Evolutionary conservation across 2,329 filamentous ascomycete species (phyloP).

Genomic region (Aspergillus puulaauensis): DNA sequence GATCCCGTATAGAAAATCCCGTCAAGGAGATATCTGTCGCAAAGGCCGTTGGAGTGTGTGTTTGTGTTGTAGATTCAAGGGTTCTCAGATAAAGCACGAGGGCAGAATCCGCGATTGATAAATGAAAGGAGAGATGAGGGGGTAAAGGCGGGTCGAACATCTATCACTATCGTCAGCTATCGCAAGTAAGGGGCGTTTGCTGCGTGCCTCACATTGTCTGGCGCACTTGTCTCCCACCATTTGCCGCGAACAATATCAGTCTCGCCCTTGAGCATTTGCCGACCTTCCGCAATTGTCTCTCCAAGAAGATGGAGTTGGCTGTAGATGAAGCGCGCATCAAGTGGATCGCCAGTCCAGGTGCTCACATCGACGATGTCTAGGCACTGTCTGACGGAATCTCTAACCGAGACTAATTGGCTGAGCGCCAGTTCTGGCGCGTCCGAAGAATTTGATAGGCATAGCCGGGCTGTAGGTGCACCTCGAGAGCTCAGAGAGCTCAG

Average conservation of each 20-base stretch:
- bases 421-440: slow-evolving; percentile 61
- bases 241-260: slow-evolving; percentile 49
- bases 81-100: slow-evolving; percentile 69
- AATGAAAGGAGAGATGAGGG: slow-evolving; percentile 68
- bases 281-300: slow-evolving; percentile 63
- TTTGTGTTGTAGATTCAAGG: slow-evolving; percentile 62
- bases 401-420: slow-evolving; percentile 67
- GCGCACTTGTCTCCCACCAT: slow-evolving; percentile 57
- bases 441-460: slow-evolving; percentile 54
- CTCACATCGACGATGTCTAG: slow-evolving; percentile 81
- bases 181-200: neutral
- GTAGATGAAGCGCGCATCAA: slow-evolving; percentile 57
- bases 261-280: slow-evolving; percentile 57
- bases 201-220: slow-evolving; percentile 54
- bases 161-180: slow-evolving; percentile 22
- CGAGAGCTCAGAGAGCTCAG: slow-evolving; percentile 55
- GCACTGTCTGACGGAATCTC: slow-evolving; percentile 76
- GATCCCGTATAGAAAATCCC: slow-evolving; percentile 59
- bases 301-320: slow-evolving; percentile 59
- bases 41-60: slow-evolving; percentile 63
- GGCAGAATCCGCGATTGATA: slow-evolving; percentile 68
- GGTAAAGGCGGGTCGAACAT: slow-evolving; percentile 64
- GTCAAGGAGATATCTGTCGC: slow-evolving; percentile 64
- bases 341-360: slow-evolving; percentile 67
- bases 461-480: slow-evolving; percentile 51